Evolutionary conservation across 371 early-diverging fungal species (phyloP).

Genomic region (Basidiobolus meristosporus): DNA sequence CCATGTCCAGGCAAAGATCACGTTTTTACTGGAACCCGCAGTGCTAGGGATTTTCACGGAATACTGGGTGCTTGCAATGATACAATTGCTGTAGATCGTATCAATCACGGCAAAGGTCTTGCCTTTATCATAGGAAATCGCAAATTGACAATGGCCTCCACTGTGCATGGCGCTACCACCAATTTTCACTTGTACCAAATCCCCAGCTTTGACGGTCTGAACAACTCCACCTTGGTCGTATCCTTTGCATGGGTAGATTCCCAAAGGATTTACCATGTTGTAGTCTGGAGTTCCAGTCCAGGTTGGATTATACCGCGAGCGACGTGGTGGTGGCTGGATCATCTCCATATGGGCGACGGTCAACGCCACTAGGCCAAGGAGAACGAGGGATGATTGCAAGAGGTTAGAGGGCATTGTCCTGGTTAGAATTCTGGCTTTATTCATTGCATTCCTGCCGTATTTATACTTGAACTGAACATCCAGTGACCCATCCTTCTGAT

Average conservation of each 20-base stretch:
- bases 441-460: too few relatives aligned
- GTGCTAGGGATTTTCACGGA: slow-evolving; percentile 24
- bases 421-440: too few relatives aligned
- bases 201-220: not conserved
- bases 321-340: slow-evolving; percentile 1
- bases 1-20: slow-evolving; percentile 24
- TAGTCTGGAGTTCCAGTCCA: not conserved
- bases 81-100: slow-evolving; percentile 13
- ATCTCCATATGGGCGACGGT: slow-evolving; percentile 1
- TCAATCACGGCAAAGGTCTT: slow-evolving; percentile 31
- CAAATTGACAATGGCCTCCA: slow-evolving; percentile 51
- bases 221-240: not conserved
- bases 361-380: not conserved
- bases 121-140: slow-evolving; percentile 38
- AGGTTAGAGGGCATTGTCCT: too few relatives aligned
- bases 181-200: slow-evolving; percentile 3
- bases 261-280: slow-evolving; percentile 3
- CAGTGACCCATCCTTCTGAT: too few relatives aligned
- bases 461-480: too few relatives aligned
- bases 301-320: not conserved
- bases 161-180: slow-evolving; percentile 11
- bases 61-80: slow-evolving; percentile 9
- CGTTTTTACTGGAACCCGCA: slow-evolving; percentile 14
- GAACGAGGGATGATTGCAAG: too few relatives aligned
- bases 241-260: slow-evolving; percentile 2